Evolutionary conservation across 305 asterid genomes (phyloP).

Genomic region (Fraxinus platypoda): DNA sequence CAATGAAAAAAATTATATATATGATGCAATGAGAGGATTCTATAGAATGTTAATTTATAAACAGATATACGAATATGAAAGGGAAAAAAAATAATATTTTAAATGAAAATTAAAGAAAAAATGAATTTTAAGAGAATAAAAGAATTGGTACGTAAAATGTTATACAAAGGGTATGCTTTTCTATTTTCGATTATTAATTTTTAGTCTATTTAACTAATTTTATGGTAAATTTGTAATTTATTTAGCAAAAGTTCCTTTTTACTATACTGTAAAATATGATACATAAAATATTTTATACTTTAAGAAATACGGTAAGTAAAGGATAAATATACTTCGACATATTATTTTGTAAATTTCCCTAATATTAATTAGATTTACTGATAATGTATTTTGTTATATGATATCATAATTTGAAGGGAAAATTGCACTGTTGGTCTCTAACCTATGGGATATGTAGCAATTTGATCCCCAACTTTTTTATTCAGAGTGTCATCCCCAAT

Average conservation of each 20-base stretch:
- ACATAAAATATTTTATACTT: neutral
- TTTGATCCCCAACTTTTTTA: neutral
- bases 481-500: no score
- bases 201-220: neutral
- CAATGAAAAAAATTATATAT: no score
- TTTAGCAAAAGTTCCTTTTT: neutral
- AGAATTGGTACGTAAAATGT: no score
- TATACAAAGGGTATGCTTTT: no score
- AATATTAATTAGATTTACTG: neutral
- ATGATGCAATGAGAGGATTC: no score
- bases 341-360: neutral
- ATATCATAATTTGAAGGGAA: neutral
- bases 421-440: neutral
- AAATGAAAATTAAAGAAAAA: no score
- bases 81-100: no score
- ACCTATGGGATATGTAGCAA: neutral
- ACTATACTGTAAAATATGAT: neutral
- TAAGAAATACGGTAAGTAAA: neutral
- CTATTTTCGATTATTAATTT: no score
- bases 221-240: neutral
- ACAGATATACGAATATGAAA: no score
- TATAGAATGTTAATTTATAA: no score
- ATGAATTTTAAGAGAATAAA: no score
- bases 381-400: neutral
- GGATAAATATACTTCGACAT: neutral